Evolutionary conservation across 2,329 filamentous ascomycete genomes (phyloP), one percentile per base, ranked within the genome.

Genomic region (Aureobasidium sp.): DNA sequence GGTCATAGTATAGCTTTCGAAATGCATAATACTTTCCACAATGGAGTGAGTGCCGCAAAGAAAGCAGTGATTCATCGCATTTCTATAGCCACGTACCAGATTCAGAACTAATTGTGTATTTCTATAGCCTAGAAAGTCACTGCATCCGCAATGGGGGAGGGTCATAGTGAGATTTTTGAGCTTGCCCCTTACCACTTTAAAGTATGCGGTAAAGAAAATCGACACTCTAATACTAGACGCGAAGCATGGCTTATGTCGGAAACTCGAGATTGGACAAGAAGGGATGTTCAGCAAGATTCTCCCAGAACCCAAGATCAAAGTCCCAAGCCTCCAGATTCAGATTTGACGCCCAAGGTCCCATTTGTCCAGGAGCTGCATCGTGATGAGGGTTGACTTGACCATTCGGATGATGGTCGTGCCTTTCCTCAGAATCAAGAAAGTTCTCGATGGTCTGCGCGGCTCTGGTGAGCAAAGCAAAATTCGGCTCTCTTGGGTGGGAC

Each of bases 301-400:
- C 59, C 71, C 71, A 73, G 39, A 73, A 73, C 29, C 70, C 69
- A 0, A 67, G 57, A 57, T 73, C 70, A 62, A 72, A 72, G 55
- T 72, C 69, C 65, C 66, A 69, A 3, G 66, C 66, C 41, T 66
- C 64, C 26, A 65, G 48, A 37, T 61, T 65, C 41, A 65, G 52
- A 44, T 61, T 68, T 7, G 62, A 44, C 37, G 59, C 60, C 51
- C 64, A 67, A 46, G 36, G 37, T 59, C 48, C 56, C 46, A 20
- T 41, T 13, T 50, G 50, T 36, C 29, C 43, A 47, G 43, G 48
- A n/a, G 26, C 15, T 9, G 32, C n/a, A 34, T 41, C 20, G 55
- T 62, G 36, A 55, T 62, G 32, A 39, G 39, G 17, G 51, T 10
- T 44, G 36, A 47, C 29, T 24, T 50, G 50, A 48, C 43, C 44